A percentile compares a stretch with the other conserved stretches of the same genome.
Conservation (phyloP, 2,329 filamentous ascomycete genomes). For the Exophiala spinifera region DNA sequence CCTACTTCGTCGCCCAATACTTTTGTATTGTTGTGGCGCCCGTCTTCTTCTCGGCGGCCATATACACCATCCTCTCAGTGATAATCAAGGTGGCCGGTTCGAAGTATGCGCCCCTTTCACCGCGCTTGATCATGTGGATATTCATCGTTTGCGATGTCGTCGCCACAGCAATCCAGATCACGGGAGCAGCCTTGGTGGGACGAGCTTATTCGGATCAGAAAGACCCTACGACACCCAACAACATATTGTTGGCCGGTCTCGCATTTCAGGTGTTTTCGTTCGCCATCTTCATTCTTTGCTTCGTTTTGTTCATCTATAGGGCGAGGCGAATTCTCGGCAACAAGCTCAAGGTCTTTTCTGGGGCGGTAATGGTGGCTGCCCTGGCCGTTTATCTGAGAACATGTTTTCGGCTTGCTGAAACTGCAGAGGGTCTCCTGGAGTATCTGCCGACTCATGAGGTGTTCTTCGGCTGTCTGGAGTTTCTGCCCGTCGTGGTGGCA, state of each 20-base stretch:
- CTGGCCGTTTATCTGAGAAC: constrained; percentile 53
- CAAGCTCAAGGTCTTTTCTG: constrained; percentile 39
- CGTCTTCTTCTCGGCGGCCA: constrained; percentile 55
- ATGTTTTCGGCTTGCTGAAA: constrained; percentile 55
- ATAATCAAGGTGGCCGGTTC: constrained; percentile 48
- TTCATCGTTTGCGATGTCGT: constrained; percentile 56
- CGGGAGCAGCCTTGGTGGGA: constrained; percentile 55
- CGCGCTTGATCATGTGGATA: constrained; percentile 50
- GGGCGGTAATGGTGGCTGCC: constrained; percentile 45
- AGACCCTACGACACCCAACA: constrained; percentile 52
- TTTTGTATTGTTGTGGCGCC: constrained; percentile 61
- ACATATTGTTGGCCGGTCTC: constrained; percentile 55
- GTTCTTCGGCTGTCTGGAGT: constrained; percentile 55
- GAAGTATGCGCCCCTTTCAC: constrained; percentile 45
- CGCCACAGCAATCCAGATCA: constrained; percentile 53
- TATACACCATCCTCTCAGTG: constrained; percentile 55
- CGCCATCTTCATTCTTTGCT: constrained; percentile 46
- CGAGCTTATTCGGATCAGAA: constrained; percentile 47
- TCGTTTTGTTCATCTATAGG: constrained; percentile 42
- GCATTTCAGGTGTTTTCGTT: constrained; percentile 56
- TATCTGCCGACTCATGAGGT: constrained; percentile 50
- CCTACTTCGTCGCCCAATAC: constrained; percentile 58
- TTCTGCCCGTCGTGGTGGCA: constrained; percentile 52
- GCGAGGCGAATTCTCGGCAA: constrained; percentile 30
- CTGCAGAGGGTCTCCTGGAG: constrained; percentile 48